A percentile compares a stretch with the other conserved stretches of the same genome.
Conservation (phyloP, 345 rosid species). For the Diplotaxis tenuifolia region DNA sequence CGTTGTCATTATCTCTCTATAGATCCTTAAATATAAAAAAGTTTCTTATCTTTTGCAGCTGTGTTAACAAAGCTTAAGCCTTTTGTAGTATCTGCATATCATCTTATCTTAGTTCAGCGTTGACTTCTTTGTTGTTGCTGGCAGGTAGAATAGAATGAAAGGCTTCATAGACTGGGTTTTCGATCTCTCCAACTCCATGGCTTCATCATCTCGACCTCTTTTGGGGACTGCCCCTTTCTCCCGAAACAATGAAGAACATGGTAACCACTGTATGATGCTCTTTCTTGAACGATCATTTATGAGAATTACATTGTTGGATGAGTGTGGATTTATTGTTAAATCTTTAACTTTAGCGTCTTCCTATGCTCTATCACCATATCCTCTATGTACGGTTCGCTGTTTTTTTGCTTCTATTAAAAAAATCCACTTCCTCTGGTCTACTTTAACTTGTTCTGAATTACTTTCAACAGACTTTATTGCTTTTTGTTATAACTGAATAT, state of each 20-base stretch:
- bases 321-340: not conserved
- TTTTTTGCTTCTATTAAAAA: not conserved
- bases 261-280: constrained; percentile 40
- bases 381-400: not conserved
- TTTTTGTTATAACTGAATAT: not conserved
- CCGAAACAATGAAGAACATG: constrained; percentile 37
- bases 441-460: not conserved
- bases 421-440: not conserved
- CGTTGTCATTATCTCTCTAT: not conserved
- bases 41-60: not conserved
- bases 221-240: constrained; percentile 49
- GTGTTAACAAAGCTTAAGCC: not conserved
- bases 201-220: constrained; percentile 57
- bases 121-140: not conserved
- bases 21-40: not conserved
- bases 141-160: constrained; percentile 72
- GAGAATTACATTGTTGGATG: no score
- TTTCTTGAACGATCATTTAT: no score
- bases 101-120: not conserved
- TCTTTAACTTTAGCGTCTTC: not conserved
- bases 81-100: not conserved
- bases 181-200: constrained; percentile 57
- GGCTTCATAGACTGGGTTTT: constrained; percentile 81
- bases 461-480: not conserved
- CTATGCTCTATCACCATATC: not conserved